Evolutionary conservation across 2,329 filamentous ascomycete genomes (phyloP).

Genomic region (Alternaria infectoria): DNA sequence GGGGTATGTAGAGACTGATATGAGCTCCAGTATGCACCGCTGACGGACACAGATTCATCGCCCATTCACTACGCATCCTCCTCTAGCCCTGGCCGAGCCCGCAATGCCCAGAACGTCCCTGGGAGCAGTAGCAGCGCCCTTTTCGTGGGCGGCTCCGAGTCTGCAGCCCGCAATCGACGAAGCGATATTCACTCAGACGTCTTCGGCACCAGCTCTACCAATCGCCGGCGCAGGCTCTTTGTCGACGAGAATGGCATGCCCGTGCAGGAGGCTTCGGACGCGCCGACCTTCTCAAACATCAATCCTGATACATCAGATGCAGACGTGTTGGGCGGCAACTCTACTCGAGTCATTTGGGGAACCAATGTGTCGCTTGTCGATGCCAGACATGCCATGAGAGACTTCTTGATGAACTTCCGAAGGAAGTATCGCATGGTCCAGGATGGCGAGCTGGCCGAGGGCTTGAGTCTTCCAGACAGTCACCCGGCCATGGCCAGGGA

Average conservation of each 20-base stretch:
- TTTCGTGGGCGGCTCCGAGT: conserved; percentile 72
- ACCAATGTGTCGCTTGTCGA: conserved; percentile 95
- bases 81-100: conserved; percentile 77
- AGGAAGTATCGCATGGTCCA: conserved; percentile 92
- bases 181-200: conserved; percentile 88
- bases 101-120: conserved; percentile 68
- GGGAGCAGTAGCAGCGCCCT: conserved; percentile 85
- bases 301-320: conserved; percentile 92
- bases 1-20: conserved; percentile 59
- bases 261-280: conserved; percentile 62
- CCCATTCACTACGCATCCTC: conserved; percentile 90
- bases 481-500: conserved; percentile 78
- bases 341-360: conserved; percentile 89
- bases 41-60: conserved; percentile 73
- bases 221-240: conserved; percentile 63
- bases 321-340: conserved; percentile 80
- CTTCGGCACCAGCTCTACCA: conserved; percentile 50
- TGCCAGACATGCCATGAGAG: conserved; percentile 84
- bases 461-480: conserved; percentile 69
- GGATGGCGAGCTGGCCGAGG: conserved; percentile 78
- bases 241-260: conserved; percentile 70
- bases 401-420: conserved; percentile 90
- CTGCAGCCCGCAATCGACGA: conserved; percentile 69
- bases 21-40: conserved; percentile 13
- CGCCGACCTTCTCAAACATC: conserved; percentile 68